Evolutionary conservation across 768 basidiomycete species (phyloP).

Genomic region (Candolleomyces eurysporus): DNA sequence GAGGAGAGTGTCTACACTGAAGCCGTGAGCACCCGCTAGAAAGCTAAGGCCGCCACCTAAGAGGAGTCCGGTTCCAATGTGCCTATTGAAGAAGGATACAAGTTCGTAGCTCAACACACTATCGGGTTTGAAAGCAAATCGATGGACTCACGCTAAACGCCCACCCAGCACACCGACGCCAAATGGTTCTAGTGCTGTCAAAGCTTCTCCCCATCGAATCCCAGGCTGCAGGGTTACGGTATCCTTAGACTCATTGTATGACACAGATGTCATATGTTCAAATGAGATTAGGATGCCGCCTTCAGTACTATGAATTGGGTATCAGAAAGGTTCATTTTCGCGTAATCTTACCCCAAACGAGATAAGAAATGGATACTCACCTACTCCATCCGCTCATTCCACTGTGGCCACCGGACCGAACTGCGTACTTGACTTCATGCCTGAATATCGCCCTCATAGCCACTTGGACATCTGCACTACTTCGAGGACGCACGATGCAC

Average conservation of each 20-base stretch:
- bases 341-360: not conserved
- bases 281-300: slow-evolving; percentile 38
- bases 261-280: slow-evolving; percentile 32
- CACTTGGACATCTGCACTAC: slow-evolving; percentile 28
- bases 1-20: slow-evolving; percentile 33
- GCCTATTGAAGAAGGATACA: slow-evolving; percentile 17
- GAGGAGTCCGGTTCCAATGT: slow-evolving; percentile 43
- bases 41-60: slow-evolving; percentile 42
- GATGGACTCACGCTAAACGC: slow-evolving; percentile 26
- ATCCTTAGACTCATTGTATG: slow-evolving; percentile 32
- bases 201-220: slow-evolving; percentile 38
- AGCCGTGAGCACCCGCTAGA: slow-evolving; percentile 36
- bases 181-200: slow-evolving; percentile 28
- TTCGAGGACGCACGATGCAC: slow-evolving; percentile 34
- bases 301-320: slow-evolving; percentile 25
- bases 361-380: slow-evolving; percentile 21
- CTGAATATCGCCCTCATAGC: slow-evolving; percentile 36
- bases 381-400: slow-evolving; percentile 42
- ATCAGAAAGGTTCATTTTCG: not conserved
- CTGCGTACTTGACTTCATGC: slow-evolving; percentile 35
- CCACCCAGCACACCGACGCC: slow-evolving; percentile 43
- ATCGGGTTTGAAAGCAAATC: not conserved
- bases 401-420: slow-evolving; percentile 40
- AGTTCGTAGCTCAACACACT: not conserved
- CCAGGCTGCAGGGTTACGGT: slow-evolving; percentile 40